These are phyloP conservation scores for Parmelia sp. DNA, from an alignment of 495 filamentous ascomycete species.

Conservation along the genomic window DNA sequence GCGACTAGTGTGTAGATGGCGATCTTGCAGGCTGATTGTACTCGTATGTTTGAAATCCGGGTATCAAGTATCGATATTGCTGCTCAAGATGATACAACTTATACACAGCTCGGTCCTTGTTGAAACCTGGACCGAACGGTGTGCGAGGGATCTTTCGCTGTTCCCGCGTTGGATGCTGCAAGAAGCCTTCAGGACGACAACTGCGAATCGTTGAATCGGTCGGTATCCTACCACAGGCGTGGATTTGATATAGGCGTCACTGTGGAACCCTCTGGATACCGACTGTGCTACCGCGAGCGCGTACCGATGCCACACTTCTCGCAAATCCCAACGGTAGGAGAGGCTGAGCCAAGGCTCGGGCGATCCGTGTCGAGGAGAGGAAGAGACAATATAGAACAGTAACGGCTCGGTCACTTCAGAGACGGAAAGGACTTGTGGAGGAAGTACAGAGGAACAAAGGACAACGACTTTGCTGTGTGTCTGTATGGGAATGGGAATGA, in stretches of 20 bases:
- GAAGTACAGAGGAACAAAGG: neutral
- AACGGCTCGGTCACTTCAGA: neutral
- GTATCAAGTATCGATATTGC: neutral
- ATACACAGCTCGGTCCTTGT: neutral
- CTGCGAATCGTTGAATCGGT: neutral
- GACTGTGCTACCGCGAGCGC: neutral
- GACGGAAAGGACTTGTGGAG: neutral
- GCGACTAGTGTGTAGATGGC: neutral
- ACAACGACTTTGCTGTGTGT: neutral
- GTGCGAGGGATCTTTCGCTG: neutral
- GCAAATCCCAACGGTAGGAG: neutral
- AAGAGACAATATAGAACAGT: neutral
- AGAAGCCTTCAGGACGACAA: neutral
- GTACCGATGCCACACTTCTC: neutral
- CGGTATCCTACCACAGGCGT: neutral
- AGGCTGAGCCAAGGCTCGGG: neutral
- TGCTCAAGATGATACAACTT: neutral
- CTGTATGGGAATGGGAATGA: neutral
- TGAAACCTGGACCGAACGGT: neutral
- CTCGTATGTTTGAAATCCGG: neutral
- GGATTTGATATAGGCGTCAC: neutral
- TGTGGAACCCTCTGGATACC: neutral
- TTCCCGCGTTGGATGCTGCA: neutral
- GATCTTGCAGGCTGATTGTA: conserved; percentile 11
- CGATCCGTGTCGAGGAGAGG: neutral